These are phyloP conservation scores for Golovinomyces cichoracearum DNA, from an alignment of 2,329 filamentous ascomycete species.

Conservation along the genomic window DNA sequence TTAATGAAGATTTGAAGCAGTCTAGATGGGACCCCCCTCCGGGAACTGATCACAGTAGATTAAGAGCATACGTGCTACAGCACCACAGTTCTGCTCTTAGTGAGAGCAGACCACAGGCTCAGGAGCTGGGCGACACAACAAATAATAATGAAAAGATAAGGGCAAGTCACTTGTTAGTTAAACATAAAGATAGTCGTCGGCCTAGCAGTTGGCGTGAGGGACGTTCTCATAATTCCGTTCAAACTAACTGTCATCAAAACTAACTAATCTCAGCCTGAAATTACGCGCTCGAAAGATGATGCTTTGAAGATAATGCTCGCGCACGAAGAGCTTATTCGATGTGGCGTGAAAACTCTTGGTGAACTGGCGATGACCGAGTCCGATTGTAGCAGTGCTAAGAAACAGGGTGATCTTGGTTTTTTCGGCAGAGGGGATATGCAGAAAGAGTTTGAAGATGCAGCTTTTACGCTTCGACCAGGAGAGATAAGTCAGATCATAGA, in stretches of 20 bases:
- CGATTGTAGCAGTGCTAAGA: conserved; percentile 85
- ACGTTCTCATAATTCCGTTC: conserved; percentile 7
- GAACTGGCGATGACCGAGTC: conserved; percentile 73
- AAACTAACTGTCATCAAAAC: background rate
- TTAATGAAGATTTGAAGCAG: conserved; percentile 63
- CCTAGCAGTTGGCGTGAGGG: conserved; percentile 80
- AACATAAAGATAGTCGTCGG: conserved; percentile 68
- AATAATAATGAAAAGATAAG: conserved; percentile 61
- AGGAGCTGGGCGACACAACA: conserved; percentile 11
- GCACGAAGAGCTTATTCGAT: conserved; percentile 52
- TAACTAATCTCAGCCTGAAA: conserved; percentile 30
- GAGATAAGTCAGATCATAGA: conserved; percentile 71
- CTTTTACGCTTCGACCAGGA: conserved; percentile 68
- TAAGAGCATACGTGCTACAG: conserved; percentile 87
- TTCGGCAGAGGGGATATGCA: conserved; percentile 95
- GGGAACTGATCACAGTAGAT: conserved; percentile 68
- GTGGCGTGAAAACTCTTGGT: conserved; percentile 41
- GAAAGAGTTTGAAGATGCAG: conserved; percentile 89
- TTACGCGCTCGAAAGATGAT: conserved; percentile 71
- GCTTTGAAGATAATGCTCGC: conserved; percentile 50
- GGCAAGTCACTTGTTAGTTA: conserved; percentile 74
- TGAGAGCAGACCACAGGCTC: conserved; percentile 15
- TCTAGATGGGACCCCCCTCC: conserved; percentile 87
- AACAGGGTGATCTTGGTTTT: conserved; percentile 81
- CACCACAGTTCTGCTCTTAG: conserved; percentile 40